These are phyloP conservation scores for Clavispora vitiphila DNA, from an alignment of 805 yeast genomes.

Conservation along the genomic window DNA sequence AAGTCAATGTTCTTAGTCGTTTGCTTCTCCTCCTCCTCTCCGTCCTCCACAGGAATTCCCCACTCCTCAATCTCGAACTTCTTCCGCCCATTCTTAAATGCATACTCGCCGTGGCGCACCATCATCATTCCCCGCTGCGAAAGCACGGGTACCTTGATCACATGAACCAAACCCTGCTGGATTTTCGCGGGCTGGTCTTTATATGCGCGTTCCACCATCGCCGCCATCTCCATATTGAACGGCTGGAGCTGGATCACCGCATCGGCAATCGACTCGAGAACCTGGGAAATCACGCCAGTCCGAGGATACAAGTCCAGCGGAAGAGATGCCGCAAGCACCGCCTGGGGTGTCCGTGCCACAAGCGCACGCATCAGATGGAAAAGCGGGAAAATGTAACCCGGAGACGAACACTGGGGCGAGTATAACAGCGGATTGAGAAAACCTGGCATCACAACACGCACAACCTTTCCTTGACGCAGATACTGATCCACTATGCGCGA, in stretches of 20 bases:
- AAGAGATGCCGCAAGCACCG: slow-evolving; percentile 51
- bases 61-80: slow-evolving; percentile 86
- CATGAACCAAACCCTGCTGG: slow-evolving; percentile 82
- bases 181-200: slow-evolving; percentile 68
- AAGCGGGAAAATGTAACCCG: slow-evolving; percentile 53
- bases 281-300: slow-evolving; percentile 38
- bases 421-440: slow-evolving; percentile 76
- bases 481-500: slow-evolving; percentile 30
- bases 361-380: slow-evolving; percentile 54
- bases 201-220: slow-evolving; percentile 62
- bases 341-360: slow-evolving; percentile 41
- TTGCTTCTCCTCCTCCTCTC: slow-evolving; percentile 35
- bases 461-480: slow-evolving; percentile 40
- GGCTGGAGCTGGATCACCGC: slow-evolving; percentile 74
- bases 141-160: slow-evolving; percentile 65
- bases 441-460: slow-evolving; percentile 71
- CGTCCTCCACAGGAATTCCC: slow-evolving; percentile 96
- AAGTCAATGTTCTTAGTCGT: slow-evolving; percentile 35
- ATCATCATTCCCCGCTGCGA: slow-evolving; percentile 80
- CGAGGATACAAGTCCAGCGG: slow-evolving; percentile 66
- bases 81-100: slow-evolving; percentile 79
- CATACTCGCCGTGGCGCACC: slow-evolving; percentile 66
- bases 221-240: slow-evolving; percentile 67
- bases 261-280: slow-evolving; percentile 58
- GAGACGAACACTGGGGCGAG: slow-evolving; percentile 42